Evolutionary conservation across 2,329 filamentous ascomycete genomes (phyloP).

Genomic region (Balansia obtecta): DNA sequence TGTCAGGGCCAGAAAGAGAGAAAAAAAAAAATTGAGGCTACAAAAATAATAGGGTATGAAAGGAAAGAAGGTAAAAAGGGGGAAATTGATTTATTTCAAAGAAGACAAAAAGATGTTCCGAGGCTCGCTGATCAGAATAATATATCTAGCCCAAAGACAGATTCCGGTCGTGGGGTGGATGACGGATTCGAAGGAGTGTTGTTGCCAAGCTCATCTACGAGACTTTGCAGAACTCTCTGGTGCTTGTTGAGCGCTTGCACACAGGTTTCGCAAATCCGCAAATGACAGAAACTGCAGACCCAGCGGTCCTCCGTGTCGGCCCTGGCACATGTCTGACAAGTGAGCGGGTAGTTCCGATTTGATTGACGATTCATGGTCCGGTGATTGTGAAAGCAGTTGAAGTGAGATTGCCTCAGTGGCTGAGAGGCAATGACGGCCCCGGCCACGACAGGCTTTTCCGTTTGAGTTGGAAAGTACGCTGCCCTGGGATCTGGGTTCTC

Average conservation of each 20-base stretch:
- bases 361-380: conserved; percentile 32
- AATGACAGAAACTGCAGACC: conserved; percentile 36
- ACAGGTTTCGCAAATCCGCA: conserved; percentile 40
- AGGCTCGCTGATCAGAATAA: neutral
- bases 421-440: conserved; percentile 28
- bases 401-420: conserved; percentile 31
- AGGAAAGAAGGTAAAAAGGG: neutral
- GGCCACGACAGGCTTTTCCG: conserved; percentile 14
- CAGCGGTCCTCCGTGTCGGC: conserved; percentile 32
- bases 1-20: neutral
- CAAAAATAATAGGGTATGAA: neutral
- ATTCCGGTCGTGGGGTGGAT: conserved; percentile 11
- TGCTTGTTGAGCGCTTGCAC: conserved; percentile 27
- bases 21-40: neutral
- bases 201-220: conserved; percentile 22
- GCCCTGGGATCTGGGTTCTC: conserved; percentile 23
- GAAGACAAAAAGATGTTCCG: neutral
- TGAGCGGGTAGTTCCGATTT: conserved; percentile 37
- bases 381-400: conserved; percentile 36
- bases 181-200: conserved; percentile 10
- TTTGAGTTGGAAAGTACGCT: conserved; percentile 24
- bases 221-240: conserved; percentile 28
- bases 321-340: conserved; percentile 40
- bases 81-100: neutral
- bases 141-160: conserved; percentile 8